These are phyloP conservation scores for Myriosclerotinia duriaeana DNA, from an alignment of 2,329 filamentous ascomycete genomes.

Conservation along the genomic window DNA sequence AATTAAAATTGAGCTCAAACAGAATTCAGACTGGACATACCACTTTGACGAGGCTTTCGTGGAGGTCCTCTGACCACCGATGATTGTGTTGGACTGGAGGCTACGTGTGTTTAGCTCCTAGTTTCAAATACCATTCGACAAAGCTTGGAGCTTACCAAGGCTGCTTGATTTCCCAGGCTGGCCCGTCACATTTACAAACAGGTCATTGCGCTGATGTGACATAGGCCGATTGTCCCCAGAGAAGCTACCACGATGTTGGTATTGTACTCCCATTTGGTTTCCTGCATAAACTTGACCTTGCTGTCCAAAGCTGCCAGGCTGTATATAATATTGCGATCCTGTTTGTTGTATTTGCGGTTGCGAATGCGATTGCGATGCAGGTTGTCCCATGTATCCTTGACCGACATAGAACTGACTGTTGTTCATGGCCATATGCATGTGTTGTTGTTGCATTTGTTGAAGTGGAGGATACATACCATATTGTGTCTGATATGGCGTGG, in stretches of 20 bases:
- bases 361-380: too few species aligned
- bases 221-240: slow-evolving; percentile 29
- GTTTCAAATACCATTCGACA: neutral
- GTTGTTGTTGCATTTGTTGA: slow-evolving; percentile 27
- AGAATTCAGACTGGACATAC: slow-evolving; percentile 44
- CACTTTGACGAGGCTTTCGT: slow-evolving; percentile 60
- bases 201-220: slow-evolving; percentile 27
- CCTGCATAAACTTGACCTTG: slow-evolving; percentile 33
- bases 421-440: slow-evolving; percentile 24
- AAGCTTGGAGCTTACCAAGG: slow-evolving; percentile 35
- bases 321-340: slow-evolving; percentile 33
- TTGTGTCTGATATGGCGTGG: slow-evolving; percentile 34
- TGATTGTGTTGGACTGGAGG: slow-evolving; percentile 41
- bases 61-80: slow-evolving; percentile 54
- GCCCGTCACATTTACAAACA: slow-evolving; percentile 25
- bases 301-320: slow-evolving; percentile 32
- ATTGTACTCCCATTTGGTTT: slow-evolving; percentile 26
- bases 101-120: slow-evolving; percentile 32
- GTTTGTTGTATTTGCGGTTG: slow-evolving; percentile 28
- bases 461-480: slow-evolving; percentile 35
- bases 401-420: slow-evolving; percentile 35
- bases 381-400: slow-evolving; percentile 33
- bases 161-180: slow-evolving; percentile 27
- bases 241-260: slow-evolving; percentile 29
- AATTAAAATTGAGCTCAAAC: neutral